Base-by-base conservation (phyloP, 129 eudicot genomes). In the Logfia minima region DNA sequence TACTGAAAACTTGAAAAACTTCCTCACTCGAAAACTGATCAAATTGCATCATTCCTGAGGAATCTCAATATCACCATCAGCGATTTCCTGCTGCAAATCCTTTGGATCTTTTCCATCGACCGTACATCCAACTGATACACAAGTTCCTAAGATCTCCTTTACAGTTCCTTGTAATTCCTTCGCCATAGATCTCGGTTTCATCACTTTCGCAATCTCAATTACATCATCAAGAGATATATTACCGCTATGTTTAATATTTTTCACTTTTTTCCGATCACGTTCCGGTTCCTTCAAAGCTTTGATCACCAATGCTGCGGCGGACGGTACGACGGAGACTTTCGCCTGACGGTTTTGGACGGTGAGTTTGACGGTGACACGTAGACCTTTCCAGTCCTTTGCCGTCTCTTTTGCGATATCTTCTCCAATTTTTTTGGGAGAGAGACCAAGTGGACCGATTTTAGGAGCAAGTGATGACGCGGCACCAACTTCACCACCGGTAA, bases 301-400 rank as follows among this genome's bases (percentile, higher is more conserved):
- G 83, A 91, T 91, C 23, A 91, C 97, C 23, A 88, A 52, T 4
- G 94, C 92, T 21, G 97, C 94, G 24, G 97, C 97, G 28, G 97
- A 91, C 0, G 97, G 97, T 17, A 91, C 97, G 43, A 91, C 97
- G 63, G 94, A 76, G 26, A 91, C 97, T 71, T 91, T 88, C 10
- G 97, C 97, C 56, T 91, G 97, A 51, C 97, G 92, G 69, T 91
- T 88, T 79, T 88, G 94, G 3, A 91, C 97, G 10, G 97, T 91
- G 35, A 91, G 93, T 82, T 91, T 91, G 75, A 88, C 93, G 37
- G 97, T 91, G 59, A 91, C 97, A 32, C 97, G 86, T 35, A 91
- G 85, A 8, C 97, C 97, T 82, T 91, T 91, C 92, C 94, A 88
- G 87, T 91, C 92, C 81, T 87, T 91, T 4, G 94, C 90, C 4